Percentiles rank a stretch among this genome's conserved stretches.
Evolutionary conservation across 106 monocot species (phyloP).

Genomic region (Acanthochlamys bracteata): DNA sequence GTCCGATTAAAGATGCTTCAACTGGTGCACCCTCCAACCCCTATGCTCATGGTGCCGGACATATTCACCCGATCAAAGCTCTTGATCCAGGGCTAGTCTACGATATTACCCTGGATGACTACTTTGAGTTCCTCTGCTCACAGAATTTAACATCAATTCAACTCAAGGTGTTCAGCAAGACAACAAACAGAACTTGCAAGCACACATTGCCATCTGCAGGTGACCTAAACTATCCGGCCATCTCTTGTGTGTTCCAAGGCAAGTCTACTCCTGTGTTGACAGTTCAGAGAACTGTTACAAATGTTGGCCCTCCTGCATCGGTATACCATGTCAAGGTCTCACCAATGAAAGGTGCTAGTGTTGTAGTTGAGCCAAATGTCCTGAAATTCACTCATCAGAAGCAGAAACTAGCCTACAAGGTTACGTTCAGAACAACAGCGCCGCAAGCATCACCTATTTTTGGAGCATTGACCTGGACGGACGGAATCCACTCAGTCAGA

Average conservation of each 20-base stretch:
- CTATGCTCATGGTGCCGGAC: conserved; percentile 77
- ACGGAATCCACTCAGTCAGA: conserved; percentile 39
- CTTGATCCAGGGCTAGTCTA: conserved; percentile 73
- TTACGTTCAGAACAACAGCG: conserved; percentile 37
- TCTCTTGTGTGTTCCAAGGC: conserved; percentile 57
- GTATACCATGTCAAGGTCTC: conserved; percentile 50
- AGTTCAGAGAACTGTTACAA: conserved; percentile 55
- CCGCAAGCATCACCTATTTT: conserved; percentile 32
- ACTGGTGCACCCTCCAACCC: conserved; percentile 24
- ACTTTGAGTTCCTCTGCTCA: conserved; percentile 84
- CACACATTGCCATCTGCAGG: conserved; percentile 37
- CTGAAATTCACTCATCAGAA: conserved; percentile 48
- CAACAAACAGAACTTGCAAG: conserved; percentile 50
- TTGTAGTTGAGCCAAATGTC: conserved; percentile 45
- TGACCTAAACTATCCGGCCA: conserved; percentile 89
- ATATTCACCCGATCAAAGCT: conserved; percentile 66
- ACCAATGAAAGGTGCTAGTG: conserved; percentile 47
- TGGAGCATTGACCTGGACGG: conserved; percentile 51
- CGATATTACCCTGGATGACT: conserved; percentile 48
- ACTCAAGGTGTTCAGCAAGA: conserved; percentile 54
- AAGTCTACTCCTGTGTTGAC: conserved; percentile 22
- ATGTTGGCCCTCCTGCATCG: conserved; percentile 55
- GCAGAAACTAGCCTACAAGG: conserved; percentile 67
- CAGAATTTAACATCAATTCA: conserved; percentile 59
- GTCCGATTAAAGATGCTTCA: conserved; percentile 55